Conservation (phyloP, 2,329 filamentous ascomycete genomes). For the Aureobasidium sp. region DNA sequence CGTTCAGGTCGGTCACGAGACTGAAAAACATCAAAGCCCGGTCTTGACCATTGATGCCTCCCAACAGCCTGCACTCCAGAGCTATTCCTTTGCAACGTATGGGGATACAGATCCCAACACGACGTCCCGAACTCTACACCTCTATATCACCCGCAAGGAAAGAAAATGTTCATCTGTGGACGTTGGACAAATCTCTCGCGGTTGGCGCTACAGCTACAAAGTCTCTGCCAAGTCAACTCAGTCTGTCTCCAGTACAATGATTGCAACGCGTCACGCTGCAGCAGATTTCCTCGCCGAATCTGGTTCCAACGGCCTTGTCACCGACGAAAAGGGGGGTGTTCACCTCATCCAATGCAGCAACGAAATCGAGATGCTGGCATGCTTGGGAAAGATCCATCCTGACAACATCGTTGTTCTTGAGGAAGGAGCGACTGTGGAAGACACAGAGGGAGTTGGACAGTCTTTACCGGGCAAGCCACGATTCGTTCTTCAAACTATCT, state of each 20-base stretch:
- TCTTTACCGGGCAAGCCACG: not conserved
- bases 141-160: not conserved
- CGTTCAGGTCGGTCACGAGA: not conserved
- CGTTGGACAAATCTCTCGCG: conserved; percentile 3
- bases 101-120: not conserved
- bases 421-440: not conserved
- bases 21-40: not conserved
- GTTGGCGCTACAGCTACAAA: conserved; percentile 3
- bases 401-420: not conserved
- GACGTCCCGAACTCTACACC: not conserved
- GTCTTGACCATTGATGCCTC: too few relatives aligned
- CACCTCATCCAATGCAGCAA: not conserved
- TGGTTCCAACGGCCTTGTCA: not conserved
- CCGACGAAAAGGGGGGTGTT: not conserved
- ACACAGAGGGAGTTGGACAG: not conserved
- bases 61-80: not conserved
- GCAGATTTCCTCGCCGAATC: not conserved
- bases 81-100: not conserved
- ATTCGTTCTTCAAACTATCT: not conserved
- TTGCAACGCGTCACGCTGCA: not conserved
- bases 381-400: not conserved
- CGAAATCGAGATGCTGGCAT: not conserved
- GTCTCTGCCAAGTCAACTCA: not conserved
- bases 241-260: not conserved
- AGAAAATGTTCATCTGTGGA: not conserved